Conservation (phyloP, 192 early-diverging fungal genomes). For the Backusella psychrophila region DNA sequence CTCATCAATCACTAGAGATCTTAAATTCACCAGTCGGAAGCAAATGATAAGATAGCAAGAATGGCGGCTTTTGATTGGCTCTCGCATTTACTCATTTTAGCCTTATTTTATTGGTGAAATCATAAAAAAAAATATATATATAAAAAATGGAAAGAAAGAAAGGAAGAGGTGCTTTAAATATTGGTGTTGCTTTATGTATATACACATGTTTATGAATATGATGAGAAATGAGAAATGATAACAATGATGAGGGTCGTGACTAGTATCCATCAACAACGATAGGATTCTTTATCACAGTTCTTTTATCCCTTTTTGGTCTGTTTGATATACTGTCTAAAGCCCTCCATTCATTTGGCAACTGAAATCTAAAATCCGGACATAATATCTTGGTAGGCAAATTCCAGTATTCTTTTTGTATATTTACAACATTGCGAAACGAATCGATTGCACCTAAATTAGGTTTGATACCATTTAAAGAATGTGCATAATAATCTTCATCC, state of each 20-base stretch:
- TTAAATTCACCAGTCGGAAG: constrained; percentile 1
- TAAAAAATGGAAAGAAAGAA: background rate
- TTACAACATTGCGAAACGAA: constrained; percentile 33
- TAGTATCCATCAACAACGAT: constrained; percentile 33
- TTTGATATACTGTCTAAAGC: constrained; percentile 45
- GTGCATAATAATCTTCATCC: constrained; percentile 34
- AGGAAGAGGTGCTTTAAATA: background rate
- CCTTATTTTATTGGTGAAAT: background rate
- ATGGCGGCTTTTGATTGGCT: background rate
- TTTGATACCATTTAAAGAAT: constrained; percentile 46
- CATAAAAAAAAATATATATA: background rate
- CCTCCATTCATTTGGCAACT: constrained; percentile 45
- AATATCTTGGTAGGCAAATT: constrained; percentile 41
- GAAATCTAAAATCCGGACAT: constrained; percentile 42
- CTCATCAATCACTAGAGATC: background rate
- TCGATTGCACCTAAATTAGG: constrained; percentile 45
- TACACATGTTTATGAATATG: background rate
- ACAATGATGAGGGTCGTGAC: background rate
- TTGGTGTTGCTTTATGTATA: background rate
- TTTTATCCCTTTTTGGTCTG: constrained; percentile 39
- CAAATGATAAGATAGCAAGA: background rate
- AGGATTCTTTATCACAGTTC: constrained; percentile 7
- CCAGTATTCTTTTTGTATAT: constrained; percentile 47
- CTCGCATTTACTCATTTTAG: background rate
- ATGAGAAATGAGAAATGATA: background rate